Evolutionary conservation across 1,284 basidiomycete genomes (phyloP), one percentile per base, ranked within the genome.

Genomic region (Cutaneotrichosporon curvatum): DNA sequence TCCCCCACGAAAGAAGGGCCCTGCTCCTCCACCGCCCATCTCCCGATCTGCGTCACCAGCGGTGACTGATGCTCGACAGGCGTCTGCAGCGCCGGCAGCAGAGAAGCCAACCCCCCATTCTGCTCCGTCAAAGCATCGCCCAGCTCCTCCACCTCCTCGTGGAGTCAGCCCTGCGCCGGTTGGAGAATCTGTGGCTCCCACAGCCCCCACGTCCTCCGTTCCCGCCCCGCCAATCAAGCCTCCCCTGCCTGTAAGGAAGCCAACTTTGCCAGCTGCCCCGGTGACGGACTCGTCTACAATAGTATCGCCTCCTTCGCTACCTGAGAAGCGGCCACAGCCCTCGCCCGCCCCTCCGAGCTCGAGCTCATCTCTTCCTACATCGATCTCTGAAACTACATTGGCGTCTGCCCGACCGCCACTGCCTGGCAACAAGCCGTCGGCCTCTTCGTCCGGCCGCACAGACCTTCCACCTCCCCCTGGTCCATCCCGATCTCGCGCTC

Each of bases 361-460:
- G 34, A n/a, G n/a, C n/a, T n/a, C n/a, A n/a, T n/a, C 33, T 35
- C 33, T 35, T 3, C 32, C 45, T 6, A 4, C 33, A 28, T 28
- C 25, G 12, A 12, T 28, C 7, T 28, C 25, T 28, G 25, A 28
- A 12, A 7, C 25, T 28, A 7, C 8, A 12, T 12, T 34, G n/a
- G 14, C 9, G 15, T 15, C 32, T 7, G 32, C 15, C 20, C 55
- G 54, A 19, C 60, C 61, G 0, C 58, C 57, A 2, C 48, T 62
- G 22, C 60, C 59, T 7, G 51, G 45, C 25, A 62, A 60, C 49
- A 61, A 57, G 42, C 61, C 63, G 2, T 19, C 31, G 5, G 37
- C 56, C 1, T 44, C 59, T 1, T 42, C 56, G 9, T 33, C 28
- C 6, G 23, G 23, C 2, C 28, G n/a, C n/a, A n/a, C 47, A 25